These are phyloP conservation scores for Penicillium capsulatum DNA, from an alignment of 2,329 filamentous ascomycete genomes.

Conservation along the genomic window DNA sequence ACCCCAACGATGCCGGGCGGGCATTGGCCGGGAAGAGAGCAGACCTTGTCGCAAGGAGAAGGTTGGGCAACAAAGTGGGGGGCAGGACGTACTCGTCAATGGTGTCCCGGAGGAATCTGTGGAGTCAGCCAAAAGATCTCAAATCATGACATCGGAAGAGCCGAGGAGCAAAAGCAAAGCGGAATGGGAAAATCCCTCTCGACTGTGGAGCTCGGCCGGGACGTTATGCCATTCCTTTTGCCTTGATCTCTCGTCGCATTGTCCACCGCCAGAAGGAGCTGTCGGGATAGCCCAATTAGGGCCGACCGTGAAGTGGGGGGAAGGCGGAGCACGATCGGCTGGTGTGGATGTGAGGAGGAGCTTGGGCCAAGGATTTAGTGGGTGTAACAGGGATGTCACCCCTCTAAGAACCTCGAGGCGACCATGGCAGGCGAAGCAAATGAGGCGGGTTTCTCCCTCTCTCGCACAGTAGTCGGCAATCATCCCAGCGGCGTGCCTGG, in stretches of 20 bases:
- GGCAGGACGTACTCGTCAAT: conserved; percentile 61
- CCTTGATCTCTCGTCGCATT: conserved; percentile 5
- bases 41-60: conserved; percentile 61
- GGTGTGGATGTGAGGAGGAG: conserved; percentile 25
- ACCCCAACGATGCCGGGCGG: conserved; percentile 52
- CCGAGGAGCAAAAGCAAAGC: conserved; percentile 10
- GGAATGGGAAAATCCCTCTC: conserved; percentile 15
- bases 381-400: conserved; percentile 13
- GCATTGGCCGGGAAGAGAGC: conserved; percentile 83
- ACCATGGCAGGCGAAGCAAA: conserved; percentile 4
- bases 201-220: conserved; percentile 21
- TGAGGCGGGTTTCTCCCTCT: conserved; percentile 8
- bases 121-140: conserved; percentile 20
- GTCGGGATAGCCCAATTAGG: conserved; percentile 12
- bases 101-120: conserved; percentile 45
- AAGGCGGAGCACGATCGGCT: conserved; percentile 30
- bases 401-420: conserved; percentile 7
- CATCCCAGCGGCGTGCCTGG: conserved; percentile 21
- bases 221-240: conserved; percentile 8
- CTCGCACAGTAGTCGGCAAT: conserved; percentile 9
- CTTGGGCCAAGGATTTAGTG: conserved; percentile 30
- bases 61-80: conserved; percentile 59
- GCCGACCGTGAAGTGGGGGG: conserved; percentile 17
- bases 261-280: conserved; percentile 11
- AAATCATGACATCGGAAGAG: conserved; percentile 17